Base-by-base conservation (phyloP, 2,329 filamentous ascomycete species). In the Fusarium mundagurra region DNA sequence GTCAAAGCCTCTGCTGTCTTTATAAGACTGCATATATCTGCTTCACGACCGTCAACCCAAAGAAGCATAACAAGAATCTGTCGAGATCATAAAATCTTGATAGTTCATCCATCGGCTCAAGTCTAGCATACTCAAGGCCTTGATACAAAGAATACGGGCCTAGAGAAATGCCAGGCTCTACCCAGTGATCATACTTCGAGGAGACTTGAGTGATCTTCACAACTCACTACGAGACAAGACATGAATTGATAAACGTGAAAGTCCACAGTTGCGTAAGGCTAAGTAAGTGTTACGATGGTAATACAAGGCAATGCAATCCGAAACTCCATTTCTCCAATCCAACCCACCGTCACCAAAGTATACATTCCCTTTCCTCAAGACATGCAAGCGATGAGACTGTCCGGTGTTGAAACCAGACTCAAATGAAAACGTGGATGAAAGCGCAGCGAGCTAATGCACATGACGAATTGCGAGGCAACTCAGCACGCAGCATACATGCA, bases 331-430 rank as follows among this genome's bases (percentile, higher is more conserved):
- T 72, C 69, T 60, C 69, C 69, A 62, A 39, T 72, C 38, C 61
- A 58, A 33, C 67, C 38, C 61, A 58, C 57, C 57, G 13, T 68
- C 58, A 59, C 60, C 61, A 61, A 61, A 65, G 62, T 58, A 62
- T 71, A 74, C 71, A 66, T 75, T 66, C 60, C 67, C 64, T 69
- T 63, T 75, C 64, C 72, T 60, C 64, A 69, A 72, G 64, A 50
- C 72, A 72, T 75, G 71, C 67, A 74, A 66, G 47, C 58, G 60
- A 72, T 63, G 69, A 74, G 61, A 66, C 24, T 55, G 43, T 60
- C 57, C 43, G 44, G 68, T 41, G 55, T 62, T 74, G 59, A 69
- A 72, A 31, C 47, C 64, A 65, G 66, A 61, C 44, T 55, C 65
- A 50, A 27, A 41, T 57, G 36, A 65, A 67, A 66, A 59, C 53